Evolutionary conservation across 768 basidiomycete genomes (phyloP).

Genomic region (Lactarius pseudohatsudake): DNA sequence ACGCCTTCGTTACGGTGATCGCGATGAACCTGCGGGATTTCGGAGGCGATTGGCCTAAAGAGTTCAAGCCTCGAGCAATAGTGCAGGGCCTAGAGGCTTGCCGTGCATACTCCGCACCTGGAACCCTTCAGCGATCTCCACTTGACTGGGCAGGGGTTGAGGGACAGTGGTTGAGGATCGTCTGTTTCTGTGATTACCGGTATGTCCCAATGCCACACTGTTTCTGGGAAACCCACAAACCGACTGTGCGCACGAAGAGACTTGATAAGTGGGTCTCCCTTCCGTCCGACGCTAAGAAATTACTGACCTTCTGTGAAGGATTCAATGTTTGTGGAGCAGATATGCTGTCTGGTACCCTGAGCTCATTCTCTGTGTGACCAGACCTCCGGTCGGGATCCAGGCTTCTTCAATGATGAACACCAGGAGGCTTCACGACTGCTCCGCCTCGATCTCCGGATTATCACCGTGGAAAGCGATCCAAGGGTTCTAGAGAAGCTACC

Average conservation of each 20-base stretch:
- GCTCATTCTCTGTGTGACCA: constrained; percentile 7
- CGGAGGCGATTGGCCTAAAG: constrained; percentile 22
- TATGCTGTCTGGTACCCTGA: not conserved
- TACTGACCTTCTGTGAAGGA: constrained; percentile 26
- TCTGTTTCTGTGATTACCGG: constrained; percentile 82
- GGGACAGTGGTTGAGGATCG: constrained; percentile 71
- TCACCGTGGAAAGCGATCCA: constrained; percentile 34
- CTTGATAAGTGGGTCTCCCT: constrained; percentile 42
- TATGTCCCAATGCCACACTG: constrained; percentile 32
- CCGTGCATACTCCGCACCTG: constrained; percentile 55
- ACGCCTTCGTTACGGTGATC: constrained; percentile 57
- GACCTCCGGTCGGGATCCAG: constrained; percentile 32
- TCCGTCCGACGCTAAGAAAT: constrained; percentile 6
- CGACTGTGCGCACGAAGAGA: constrained; percentile 34
- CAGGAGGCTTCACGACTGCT: constrained; percentile 66
- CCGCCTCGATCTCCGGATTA: constrained; percentile 52
- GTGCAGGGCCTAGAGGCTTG: constrained; percentile 47
- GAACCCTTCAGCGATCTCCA: constrained; percentile 34
- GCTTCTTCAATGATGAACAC: constrained; percentile 58
- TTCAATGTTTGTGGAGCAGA: constrained; percentile 34
- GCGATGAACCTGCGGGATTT: constrained; percentile 50
- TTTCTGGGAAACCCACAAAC: not conserved
- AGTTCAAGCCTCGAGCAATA: constrained; percentile 19
- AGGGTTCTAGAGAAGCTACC: constrained; percentile 22
- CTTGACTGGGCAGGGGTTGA: constrained; percentile 75